A percentile compares a stretch with the other conserved stretches of the same genome.
These are phyloP conservation scores for Ustulina deusta DNA, from an alignment of 2,329 filamentous ascomycete genomes.

Conservation along the genomic window DNA sequence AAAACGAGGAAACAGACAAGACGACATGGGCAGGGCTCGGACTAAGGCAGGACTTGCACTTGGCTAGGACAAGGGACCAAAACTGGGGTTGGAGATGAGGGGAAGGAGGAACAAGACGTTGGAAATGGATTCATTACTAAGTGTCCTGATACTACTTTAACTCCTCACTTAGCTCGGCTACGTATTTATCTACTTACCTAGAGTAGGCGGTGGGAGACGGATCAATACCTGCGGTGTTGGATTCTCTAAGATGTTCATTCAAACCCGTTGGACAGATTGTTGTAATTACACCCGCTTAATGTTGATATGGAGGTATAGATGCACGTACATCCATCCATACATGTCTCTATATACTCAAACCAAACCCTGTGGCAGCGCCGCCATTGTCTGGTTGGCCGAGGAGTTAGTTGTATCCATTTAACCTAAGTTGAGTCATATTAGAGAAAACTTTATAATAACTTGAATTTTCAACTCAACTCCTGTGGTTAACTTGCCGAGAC, in stretches of 20 bases:
- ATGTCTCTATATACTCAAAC: no score
- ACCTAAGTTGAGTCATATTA: not conserved
- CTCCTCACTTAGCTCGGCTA: not conserved
- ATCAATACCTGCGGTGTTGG: not conserved
- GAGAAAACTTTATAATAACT: not conserved
- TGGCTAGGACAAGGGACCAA: conserved; percentile 14
- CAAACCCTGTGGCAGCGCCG: no score
- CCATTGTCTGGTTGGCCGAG: no score
- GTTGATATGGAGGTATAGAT: no score
- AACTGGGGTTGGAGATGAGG: conserved; percentile 17
- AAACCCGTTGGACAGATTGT: not conserved
- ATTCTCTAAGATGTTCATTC: not conserved
- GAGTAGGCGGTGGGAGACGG: not conserved
- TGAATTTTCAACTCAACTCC: not conserved
- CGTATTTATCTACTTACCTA: not conserved
- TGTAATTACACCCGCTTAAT: not conserved
- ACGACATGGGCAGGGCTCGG: conserved; percentile 6
- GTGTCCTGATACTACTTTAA: not conserved
- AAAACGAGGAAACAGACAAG: not conserved
- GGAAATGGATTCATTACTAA: not conserved
- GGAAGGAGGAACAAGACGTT: not conserved
- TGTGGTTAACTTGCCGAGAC: not conserved
- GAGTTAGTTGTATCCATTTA: not conserved
- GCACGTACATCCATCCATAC: not conserved
- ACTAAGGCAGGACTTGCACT: not conserved